Evolutionary conservation across 148 eudicot species (phyloP).

Genomic region (Rhododendron molle): DNA sequence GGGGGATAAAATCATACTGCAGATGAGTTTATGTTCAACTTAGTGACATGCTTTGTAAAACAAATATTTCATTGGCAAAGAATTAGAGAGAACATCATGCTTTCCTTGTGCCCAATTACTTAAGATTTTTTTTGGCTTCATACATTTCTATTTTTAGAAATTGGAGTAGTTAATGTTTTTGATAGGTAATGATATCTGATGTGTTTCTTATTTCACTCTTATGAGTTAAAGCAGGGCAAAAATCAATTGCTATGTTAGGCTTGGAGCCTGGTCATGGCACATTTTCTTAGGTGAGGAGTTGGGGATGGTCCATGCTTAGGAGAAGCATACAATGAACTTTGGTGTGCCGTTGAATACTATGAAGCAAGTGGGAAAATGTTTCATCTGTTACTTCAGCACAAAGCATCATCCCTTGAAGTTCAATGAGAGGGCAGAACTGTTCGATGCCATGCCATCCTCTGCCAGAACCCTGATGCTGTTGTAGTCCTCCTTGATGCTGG

Average conservation of each 20-base stretch:
- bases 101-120: neutral
- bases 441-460: too few species aligned
- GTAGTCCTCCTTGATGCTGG: too few species aligned
- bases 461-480: too few species aligned
- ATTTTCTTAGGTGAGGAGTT: conserved; percentile 3
- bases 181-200: neutral
- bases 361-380: neutral
- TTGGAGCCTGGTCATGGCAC: neutral
- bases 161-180: neutral
- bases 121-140: neutral
- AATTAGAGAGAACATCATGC: neutral
- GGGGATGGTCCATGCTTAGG: neutral
- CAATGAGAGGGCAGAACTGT: too few species aligned
- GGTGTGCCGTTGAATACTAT: neutral
- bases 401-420: neutral
- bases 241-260: neutral
- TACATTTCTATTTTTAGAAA: too few species aligned
- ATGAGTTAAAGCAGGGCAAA: neutral
- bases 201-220: neutral
- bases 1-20: neutral
- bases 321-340: neutral
- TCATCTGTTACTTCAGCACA: neutral
- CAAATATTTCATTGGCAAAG: neutral
- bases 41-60: neutral
- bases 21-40: neutral